Percentiles rank a stretch among this genome's conserved stretches.
Evolutionary conservation across 2,329 filamentous ascomycete species (phyloP).

Genomic region (Colletotrichum lindemuthianum): DNA sequence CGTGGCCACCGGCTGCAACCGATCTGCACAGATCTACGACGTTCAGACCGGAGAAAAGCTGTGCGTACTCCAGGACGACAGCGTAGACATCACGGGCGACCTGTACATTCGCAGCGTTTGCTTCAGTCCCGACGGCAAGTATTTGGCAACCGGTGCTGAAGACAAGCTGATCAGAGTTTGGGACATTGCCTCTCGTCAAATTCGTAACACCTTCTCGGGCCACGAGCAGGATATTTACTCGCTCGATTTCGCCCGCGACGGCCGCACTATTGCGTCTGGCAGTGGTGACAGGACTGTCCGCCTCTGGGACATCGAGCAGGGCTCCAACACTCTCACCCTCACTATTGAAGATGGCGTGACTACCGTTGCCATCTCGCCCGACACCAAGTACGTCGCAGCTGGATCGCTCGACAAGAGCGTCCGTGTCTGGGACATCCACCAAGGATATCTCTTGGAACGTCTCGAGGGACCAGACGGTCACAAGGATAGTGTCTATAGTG

Average conservation of each 20-base stretch:
- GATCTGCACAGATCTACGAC: constrained; percentile 99
- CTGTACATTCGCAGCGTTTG: constrained; percentile 98
- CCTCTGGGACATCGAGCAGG: constrained; percentile 93
- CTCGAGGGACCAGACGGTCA: constrained; percentile 94
- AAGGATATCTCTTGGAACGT: constrained; percentile 87
- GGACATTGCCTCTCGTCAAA: constrained; percentile 86
- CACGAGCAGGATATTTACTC: constrained; percentile 99
- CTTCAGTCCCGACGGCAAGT: constrained; percentile 96
- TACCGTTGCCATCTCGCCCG: constrained; percentile 95
- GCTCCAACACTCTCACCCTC: constrained; percentile 83
- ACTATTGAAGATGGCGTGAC: constrained; percentile 97
- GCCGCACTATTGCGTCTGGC: constrained; percentile 92
- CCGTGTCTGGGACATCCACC: constrained; percentile 92
- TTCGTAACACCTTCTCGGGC: constrained; percentile 93
- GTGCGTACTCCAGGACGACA: constrained; percentile 89
- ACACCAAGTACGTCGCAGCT: constrained; percentile 92
- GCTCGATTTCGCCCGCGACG: constrained; percentile 92
- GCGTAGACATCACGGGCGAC: constrained; percentile 87
- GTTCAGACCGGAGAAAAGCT: constrained; percentile 88
- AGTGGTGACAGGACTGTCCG: constrained; percentile 94
- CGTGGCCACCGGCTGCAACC: constrained; percentile 95
- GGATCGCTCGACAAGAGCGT: constrained; percentile 98
- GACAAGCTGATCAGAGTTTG: constrained; percentile 98
- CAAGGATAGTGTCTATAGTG: constrained; percentile 96
- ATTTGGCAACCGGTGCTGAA: constrained; percentile 94